phyloP scores from a whole-genome alignment of 768 basidiomycete genomes.

The Leccinum rimulosum region DNA sequence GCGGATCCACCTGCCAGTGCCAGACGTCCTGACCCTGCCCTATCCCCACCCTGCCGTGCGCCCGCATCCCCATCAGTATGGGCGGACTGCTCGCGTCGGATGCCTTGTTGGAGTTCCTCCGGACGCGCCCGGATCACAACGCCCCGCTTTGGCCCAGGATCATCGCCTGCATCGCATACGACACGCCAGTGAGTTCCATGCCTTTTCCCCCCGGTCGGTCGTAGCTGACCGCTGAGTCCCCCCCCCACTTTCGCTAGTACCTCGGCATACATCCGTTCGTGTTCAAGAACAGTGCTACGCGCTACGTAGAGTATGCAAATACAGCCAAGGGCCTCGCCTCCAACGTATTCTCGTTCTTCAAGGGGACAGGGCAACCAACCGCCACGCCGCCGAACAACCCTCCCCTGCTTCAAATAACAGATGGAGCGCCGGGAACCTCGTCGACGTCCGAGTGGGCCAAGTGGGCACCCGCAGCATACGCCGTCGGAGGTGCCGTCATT shows the following conservation, averaged over 20 bases:
- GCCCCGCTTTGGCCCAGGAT: conserved; percentile 87
- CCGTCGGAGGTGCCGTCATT: conserved; percentile 68
- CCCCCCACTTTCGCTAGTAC: conserved; percentile 49
- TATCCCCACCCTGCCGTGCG: neutral
- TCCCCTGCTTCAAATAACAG: conserved; percentile 32
- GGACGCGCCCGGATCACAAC: conserved; percentile 57
- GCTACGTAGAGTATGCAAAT: conserved; percentile 67
- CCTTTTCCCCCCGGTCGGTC: neutral
- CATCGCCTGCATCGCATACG: conserved; percentile 81
- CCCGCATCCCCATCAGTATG: conserved; percentile 60
- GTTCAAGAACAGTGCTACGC: conserved; percentile 80
- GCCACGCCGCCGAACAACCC: conserved; percentile 25
- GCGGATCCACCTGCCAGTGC: too few relatives aligned
- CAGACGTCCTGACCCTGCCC: neutral
- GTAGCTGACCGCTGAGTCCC: neutral
- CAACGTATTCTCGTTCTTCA: conserved; percentile 55
- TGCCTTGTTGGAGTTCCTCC: conserved; percentile 68
- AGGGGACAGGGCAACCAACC: conserved; percentile 40
- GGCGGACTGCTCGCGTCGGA: conserved; percentile 90
- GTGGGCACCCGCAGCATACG: conserved; percentile 70
- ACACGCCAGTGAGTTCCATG: conserved; percentile 71
- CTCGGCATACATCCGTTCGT: conserved; percentile 83
- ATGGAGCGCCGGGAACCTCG: conserved; percentile 20
- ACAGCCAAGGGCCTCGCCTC: conserved; percentile 63
- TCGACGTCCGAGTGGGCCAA: conserved; percentile 46